Conservation (phyloP, 2,329 filamentous ascomycete genomes). For the Ceratocystis colombiana region DNA sequence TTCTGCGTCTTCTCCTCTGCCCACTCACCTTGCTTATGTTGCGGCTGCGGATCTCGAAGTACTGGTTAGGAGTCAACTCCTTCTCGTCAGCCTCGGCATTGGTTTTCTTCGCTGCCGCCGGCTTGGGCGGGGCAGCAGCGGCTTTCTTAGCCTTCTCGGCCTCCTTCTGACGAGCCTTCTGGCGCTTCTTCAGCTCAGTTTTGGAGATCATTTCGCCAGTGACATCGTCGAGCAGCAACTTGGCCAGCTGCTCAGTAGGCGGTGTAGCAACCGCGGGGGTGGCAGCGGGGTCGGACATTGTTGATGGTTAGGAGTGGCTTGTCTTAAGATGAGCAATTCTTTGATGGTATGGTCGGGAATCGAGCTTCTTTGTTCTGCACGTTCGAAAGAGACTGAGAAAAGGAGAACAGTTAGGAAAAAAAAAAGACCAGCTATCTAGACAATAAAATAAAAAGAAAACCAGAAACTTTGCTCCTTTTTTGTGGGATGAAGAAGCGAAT, state of each 20-base stretch:
- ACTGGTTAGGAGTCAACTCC: slow-evolving; percentile 53
- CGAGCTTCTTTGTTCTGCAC: no score
- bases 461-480: slow-evolving; percentile 17
- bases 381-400: no score
- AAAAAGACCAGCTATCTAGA: no score
- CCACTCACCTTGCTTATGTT: slow-evolving; percentile 52
- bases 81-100: slow-evolving; percentile 58
- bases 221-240: slow-evolving; percentile 80
- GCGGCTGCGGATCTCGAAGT: slow-evolving; percentile 91
- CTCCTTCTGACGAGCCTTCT: slow-evolving; percentile 81
- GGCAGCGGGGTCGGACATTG: slow-evolving; percentile 33
- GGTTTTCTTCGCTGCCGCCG: slow-evolving; percentile 58
- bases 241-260: slow-evolving; percentile 48
- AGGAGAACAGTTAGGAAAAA: no score
- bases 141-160: slow-evolving; percentile 83
- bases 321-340: no score
- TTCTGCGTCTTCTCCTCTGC: not conserved
- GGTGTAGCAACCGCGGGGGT: slow-evolving; percentile 31
- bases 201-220: slow-evolving; percentile 83
- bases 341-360: no score
- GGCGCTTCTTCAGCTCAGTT: slow-evolving; percentile 85
- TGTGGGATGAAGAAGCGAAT: slow-evolving; percentile 19
- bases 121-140: slow-evolving; percentile 50
- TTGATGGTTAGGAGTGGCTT: not conserved
- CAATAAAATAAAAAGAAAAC: not conserved